Conservation (phyloP, 2,329 filamentous ascomycete species). For the Botryotinia globosa region DNA sequence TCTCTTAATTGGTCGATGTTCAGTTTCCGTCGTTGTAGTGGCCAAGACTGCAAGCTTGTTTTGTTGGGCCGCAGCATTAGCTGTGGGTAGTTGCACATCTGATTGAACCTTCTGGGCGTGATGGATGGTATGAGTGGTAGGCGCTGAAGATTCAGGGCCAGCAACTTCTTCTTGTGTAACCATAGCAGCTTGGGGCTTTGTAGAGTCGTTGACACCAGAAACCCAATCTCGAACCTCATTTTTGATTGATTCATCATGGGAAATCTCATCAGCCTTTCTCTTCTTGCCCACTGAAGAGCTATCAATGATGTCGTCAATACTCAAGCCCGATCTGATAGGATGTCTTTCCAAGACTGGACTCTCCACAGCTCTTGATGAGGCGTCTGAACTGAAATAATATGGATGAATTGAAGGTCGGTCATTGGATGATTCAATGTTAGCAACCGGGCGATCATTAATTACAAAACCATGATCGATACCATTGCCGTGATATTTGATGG, state of each 20-base stretch:
- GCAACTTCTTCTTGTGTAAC: neutral
- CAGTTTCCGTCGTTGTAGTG: slow-evolving; percentile 13
- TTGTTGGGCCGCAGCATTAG: neutral
- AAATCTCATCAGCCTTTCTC: slow-evolving; percentile 37
- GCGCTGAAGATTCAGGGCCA: neutral
- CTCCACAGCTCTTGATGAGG: slow-evolving; percentile 13
- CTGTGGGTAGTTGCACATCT: neutral
- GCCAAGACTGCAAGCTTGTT: neutral
- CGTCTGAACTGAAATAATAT: slow-evolving; percentile 18
- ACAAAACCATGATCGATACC: neutral
- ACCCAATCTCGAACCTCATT: slow-evolving; percentile 33
- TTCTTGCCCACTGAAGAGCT: slow-evolving; percentile 27
- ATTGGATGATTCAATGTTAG: neutral
- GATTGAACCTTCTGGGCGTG: neutral
- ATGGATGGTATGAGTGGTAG: neutral
- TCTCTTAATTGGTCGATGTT: slow-evolving; percentile 34
- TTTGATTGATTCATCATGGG: slow-evolving; percentile 20
- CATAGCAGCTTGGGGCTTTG: neutral
- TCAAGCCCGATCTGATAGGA: slow-evolving; percentile 31
- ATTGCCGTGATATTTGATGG: neutral
- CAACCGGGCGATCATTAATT: neutral
- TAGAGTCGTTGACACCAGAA: slow-evolving; percentile 11
- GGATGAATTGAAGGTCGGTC: slow-evolving; percentile 6
- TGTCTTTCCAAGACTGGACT: slow-evolving; percentile 16
- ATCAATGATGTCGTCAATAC: slow-evolving; percentile 37